Base-by-base conservation (phyloP, 257 asterid genomes). In the Linderniella brevidens region DNA sequence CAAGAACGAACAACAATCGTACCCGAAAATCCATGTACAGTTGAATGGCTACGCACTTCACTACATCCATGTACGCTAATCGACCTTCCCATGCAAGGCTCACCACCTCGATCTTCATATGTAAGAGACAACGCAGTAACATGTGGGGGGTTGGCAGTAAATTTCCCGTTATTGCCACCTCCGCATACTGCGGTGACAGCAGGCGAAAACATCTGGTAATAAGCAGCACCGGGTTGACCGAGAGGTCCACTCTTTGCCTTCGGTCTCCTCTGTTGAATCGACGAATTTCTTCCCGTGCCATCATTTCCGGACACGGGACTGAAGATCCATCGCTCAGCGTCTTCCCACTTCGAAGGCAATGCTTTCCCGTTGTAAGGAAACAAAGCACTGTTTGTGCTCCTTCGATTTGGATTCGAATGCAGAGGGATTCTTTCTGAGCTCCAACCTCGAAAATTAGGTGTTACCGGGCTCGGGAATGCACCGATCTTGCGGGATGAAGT, bases 331-430 rank as follows among this genome's bases (percentile, higher is more conserved):
- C 99, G 73, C 76, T 90, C 99, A 13, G 99, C 99, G 70, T 90
- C 96, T 59, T 79, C 95, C 99, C 99, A 90, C 68, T 90, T 86
- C 1, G 96, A 90, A 67, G 99, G 99, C 64, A 90, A 55, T 16
- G 78, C 60, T 64, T 76, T 82, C 6, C 96, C 92, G 19, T 57
- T 79, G 56, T 60, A 77, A 55, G 93, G 93, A 65, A 79, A 46
- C 66, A 82, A 60, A 13, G 71, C 62, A 20, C 70, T 56, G 54
- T 63, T 75, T 19, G 64, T 52, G 46, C 64, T 67, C 64, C 79
- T 71, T 61, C 79, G 56, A 53, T 55, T 74, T n/a, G 64, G 61
- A 48, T 53, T 52, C 3, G 67, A 50, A 59, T 78, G 93, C 53
- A 52, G 58, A 0, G 98, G 93, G 51, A 85, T 69, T 6, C 94